Evolutionary conservation across 768 basidiomycete genomes (phyloP).

Genomic region (Gyrodon lividus): DNA sequence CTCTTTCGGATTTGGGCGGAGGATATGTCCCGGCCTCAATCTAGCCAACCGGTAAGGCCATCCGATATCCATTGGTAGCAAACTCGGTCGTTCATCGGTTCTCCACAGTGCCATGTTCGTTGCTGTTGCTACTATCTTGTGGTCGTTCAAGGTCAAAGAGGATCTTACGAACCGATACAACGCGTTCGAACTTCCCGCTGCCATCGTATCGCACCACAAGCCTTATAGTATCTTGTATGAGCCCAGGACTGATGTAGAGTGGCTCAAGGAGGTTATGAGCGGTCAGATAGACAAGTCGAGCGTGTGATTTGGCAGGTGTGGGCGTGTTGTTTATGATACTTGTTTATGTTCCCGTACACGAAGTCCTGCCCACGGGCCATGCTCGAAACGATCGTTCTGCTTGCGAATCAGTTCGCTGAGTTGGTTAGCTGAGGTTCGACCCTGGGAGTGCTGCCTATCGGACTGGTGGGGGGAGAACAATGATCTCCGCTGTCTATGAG

Average conservation of each 20-base stretch:
- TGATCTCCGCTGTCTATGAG: too few relatives aligned
- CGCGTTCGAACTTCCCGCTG: slow-evolving; percentile 46
- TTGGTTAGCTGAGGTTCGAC: too few relatives aligned
- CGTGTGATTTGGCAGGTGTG: not conserved
- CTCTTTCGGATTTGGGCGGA: slow-evolving; percentile 49
- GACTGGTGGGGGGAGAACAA: too few relatives aligned
- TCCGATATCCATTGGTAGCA: not conserved
- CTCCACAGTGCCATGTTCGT: slow-evolving; percentile 52
- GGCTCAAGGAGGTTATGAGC: not conserved
- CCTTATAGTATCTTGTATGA: slow-evolving; percentile 56
- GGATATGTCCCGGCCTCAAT: slow-evolving; percentile 46
- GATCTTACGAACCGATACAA: slow-evolving; percentile 52
- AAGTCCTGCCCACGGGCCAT: too few relatives aligned
- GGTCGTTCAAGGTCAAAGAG: slow-evolving; percentile 53
- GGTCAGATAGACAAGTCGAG: not conserved
- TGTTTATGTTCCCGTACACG: too few relatives aligned
- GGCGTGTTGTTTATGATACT: too few relatives aligned
- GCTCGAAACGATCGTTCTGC: too few relatives aligned
- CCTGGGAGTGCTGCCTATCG: too few relatives aligned
- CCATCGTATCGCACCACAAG: slow-evolving; percentile 54
- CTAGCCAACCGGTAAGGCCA: slow-evolving; percentile 31
- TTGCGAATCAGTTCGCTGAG: too few relatives aligned
- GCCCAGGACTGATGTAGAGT: slow-evolving; percentile 33
- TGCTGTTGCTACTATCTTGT: slow-evolving; percentile 58
- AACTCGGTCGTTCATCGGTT: too few relatives aligned